phyloP scores from a whole-genome alignment of 2,329 filamentous ascomycete species.

The Sporothrix sp. region DNA sequence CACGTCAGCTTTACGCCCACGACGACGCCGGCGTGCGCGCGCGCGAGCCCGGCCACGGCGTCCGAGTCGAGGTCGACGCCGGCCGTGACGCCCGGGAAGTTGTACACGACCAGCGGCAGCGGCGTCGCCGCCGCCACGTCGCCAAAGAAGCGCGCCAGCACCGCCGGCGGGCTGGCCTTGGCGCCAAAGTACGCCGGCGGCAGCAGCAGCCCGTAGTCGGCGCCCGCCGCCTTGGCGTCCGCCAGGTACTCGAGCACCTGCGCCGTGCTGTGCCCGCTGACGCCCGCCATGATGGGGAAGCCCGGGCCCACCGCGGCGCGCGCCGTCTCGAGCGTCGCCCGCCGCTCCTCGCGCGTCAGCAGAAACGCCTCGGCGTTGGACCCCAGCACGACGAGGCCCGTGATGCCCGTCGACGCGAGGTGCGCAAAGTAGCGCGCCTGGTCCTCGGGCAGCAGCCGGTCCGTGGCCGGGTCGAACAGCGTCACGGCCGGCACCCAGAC shows the following conservation, averaged over 20 bases:
- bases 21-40: slow-evolving; percentile 17
- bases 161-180: slow-evolving; percentile 47
- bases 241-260: slow-evolving; percentile 50
- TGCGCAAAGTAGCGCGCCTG: slow-evolving; percentile 25
- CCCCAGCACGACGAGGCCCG: slow-evolving; percentile 26
- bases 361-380: slow-evolving; percentile 28
- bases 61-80: slow-evolving; percentile 60
- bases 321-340: slow-evolving; percentile 44
- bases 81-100: slow-evolving; percentile 60
- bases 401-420: slow-evolving; percentile 22
- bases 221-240: slow-evolving; percentile 51
- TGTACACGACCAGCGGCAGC: slow-evolving; percentile 55
- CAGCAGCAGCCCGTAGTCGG: slow-evolving; percentile 51
- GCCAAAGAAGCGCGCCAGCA: slow-evolving; percentile 50
- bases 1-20: slow-evolving; percentile 42
- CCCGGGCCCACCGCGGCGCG: slow-evolving; percentile 40
- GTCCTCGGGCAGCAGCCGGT: slow-evolving; percentile 22
- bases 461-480: slow-evolving; percentile 25
- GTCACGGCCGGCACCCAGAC: slow-evolving; percentile 28
- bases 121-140: slow-evolving; percentile 43
- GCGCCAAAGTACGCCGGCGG: slow-evolving; percentile 54
- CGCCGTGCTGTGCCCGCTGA: slow-evolving; percentile 53
- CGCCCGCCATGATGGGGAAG: slow-evolving; percentile 53
- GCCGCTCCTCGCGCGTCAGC: slow-evolving; percentile 26
- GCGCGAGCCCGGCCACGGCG: slow-evolving; percentile 44